Conservation (phyloP, 2,329 filamentous ascomycete genomes). For the Helotiales sp. region DNA sequence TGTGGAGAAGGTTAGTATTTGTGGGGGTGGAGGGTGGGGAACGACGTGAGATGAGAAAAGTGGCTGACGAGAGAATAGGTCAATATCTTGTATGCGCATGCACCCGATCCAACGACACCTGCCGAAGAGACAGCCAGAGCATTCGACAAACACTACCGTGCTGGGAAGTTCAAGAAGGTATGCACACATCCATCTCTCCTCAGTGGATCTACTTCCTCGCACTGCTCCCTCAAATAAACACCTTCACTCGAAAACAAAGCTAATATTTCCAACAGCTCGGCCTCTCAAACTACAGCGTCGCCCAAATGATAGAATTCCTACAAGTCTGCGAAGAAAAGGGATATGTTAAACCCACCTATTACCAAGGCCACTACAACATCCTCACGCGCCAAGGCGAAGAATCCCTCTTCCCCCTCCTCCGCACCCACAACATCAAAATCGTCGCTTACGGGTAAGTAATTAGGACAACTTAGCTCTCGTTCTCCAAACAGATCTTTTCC, state of each 20-base stretch:
- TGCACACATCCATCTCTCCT: not conserved
- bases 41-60: not conserved
- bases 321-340: constrained; percentile 76
- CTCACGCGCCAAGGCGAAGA: constrained; percentile 75
- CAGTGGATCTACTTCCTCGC: not conserved
- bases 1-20: constrained; percentile 63
- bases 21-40: not conserved
- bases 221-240: not conserved
- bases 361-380: constrained; percentile 85
- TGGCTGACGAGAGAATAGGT: constrained; percentile 47
- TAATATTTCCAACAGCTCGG: constrained; percentile 56
- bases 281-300: constrained; percentile 81
- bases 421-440: constrained; percentile 74
- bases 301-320: constrained; percentile 81
- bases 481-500: too few relatives aligned
- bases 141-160: constrained; percentile 19
- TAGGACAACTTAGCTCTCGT: too few relatives aligned
- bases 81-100: constrained; percentile 80
- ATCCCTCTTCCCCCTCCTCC: constrained; percentile 72
- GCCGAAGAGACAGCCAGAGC: constrained; percentile 68
- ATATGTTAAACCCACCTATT: constrained; percentile 80
- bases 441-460: constrained; percentile 82
- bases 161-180: constrained; percentile 19
- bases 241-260: not conserved
- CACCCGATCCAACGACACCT: constrained; percentile 66